phyloP scores from a whole-genome alignment of 768 basidiomycete genomes.

The Termitomyces sp. region DNA sequence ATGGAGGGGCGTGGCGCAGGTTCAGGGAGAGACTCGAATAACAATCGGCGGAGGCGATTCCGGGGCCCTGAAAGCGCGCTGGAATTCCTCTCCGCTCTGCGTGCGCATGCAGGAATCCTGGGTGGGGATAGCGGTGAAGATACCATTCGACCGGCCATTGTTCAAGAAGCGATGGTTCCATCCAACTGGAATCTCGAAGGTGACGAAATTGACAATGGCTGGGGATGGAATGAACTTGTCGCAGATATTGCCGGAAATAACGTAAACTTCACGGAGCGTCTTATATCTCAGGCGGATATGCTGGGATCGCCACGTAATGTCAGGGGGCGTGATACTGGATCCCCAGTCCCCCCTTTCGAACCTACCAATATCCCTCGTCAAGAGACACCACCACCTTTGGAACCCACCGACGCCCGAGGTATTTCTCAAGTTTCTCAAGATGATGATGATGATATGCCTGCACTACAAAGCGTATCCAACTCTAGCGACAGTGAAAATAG shows the following conservation, averaged over 20 bases:
- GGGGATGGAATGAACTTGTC: constrained; percentile 15
- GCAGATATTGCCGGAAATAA: constrained; percentile 14
- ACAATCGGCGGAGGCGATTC: background rate
- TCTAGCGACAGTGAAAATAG: constrained; percentile 27
- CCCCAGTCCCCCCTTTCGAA: constrained; percentile 6
- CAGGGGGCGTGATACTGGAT: constrained; percentile 8
- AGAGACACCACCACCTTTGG: constrained; percentile 6
- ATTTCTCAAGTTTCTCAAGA: constrained; percentile 13
- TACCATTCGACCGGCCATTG: background rate
- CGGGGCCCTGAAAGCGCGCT: constrained; percentile 9
- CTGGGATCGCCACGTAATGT: constrained; percentile 15
- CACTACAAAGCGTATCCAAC: constrained; percentile 30
- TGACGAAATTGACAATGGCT: constrained; percentile 7
- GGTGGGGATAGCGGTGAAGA: background rate
- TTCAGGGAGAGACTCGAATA: background rate
- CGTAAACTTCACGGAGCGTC: constrained; percentile 22
- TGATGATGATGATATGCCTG: constrained; percentile 32
- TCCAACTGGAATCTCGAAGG: constrained; percentile 13
- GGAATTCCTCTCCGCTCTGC: constrained; percentile 15
- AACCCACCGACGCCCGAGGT: background rate
- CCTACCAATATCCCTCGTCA: constrained; percentile 1
- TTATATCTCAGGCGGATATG: constrained; percentile 29
- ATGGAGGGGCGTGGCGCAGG: background rate
- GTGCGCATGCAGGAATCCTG: background rate
- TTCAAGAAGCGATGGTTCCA: constrained; percentile 5